phyloP scores from a whole-genome alignment of 805 yeast genomes.

The Candida broadrunensis region DNA sequence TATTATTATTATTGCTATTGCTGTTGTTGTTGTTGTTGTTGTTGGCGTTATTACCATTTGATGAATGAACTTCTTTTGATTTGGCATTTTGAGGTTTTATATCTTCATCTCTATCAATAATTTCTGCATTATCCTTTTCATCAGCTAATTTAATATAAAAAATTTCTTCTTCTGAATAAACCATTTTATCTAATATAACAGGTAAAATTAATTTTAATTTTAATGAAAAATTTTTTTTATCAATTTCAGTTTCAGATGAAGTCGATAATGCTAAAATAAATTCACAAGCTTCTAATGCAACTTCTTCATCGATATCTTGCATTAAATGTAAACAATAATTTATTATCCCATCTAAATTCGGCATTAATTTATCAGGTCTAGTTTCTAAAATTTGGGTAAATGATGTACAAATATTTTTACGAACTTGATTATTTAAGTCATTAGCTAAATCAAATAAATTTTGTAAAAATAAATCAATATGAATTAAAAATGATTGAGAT shows the following conservation, averaged over 20 bases:
- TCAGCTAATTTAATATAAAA: slow-evolving; percentile 62
- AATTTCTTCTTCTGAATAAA: slow-evolving; percentile 79
- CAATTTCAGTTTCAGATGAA: slow-evolving; percentile 46
- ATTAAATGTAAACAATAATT: slow-evolving; percentile 80
- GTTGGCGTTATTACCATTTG: slow-evolving; percentile 7
- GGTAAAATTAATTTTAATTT: slow-evolving; percentile 70
- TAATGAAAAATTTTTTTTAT: slow-evolving; percentile 44
- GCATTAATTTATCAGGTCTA: slow-evolving; percentile 74
- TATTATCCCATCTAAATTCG: slow-evolving; percentile 84
- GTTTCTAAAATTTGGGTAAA: slow-evolving; percentile 69
- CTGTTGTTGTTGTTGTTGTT: slow-evolving; percentile 1
- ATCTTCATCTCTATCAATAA: slow-evolving; percentile 84
- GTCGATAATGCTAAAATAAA: slow-evolving; percentile 76
- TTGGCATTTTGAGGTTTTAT: slow-evolving; percentile 79
- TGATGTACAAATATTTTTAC: slow-evolving; percentile 74
- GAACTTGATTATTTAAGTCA: slow-evolving; percentile 56
- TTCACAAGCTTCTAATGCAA: slow-evolving; percentile 91
- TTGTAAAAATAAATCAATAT: slow-evolving; percentile 63
- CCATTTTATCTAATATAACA: slow-evolving; percentile 75
- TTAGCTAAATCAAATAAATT: slow-evolving; percentile 69
- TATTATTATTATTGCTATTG: slow-evolving; percentile 6
- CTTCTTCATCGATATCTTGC: slow-evolving; percentile 55
- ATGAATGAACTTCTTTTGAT: slow-evolving; percentile 43
- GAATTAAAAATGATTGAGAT: slow-evolving; percentile 60
- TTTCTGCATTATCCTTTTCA: slow-evolving; percentile 68